phyloP scores from a whole-genome alignment of 192 early-diverging fungal genomes.

The Lunasporangiospora selenospora region DNA sequence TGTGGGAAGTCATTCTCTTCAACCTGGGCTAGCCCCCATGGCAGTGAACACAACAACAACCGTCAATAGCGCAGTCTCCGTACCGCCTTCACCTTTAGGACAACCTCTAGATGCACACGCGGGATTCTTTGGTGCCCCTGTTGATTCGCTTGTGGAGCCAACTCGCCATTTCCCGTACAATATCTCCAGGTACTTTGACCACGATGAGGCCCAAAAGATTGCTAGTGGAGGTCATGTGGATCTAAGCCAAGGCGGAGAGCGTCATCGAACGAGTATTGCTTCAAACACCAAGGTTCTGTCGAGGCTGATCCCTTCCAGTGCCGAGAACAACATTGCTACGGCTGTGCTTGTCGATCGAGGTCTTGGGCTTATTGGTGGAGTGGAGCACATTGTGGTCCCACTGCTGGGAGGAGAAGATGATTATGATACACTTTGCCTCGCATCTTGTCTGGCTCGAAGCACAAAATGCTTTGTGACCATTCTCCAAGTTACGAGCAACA shows the following conservation, averaged over 20 bases:
- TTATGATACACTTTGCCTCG: slow-evolving; percentile 64
- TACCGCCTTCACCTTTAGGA: neutral
- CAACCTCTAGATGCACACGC: neutral
- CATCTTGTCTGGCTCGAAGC: slow-evolving; percentile 58
- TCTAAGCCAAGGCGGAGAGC: slow-evolving; percentile 54
- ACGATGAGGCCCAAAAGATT: slow-evolving; percentile 45
- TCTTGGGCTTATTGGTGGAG: slow-evolving; percentile 39
- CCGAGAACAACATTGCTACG: slow-evolving; percentile 14
- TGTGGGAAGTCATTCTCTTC: slow-evolving; percentile 3
- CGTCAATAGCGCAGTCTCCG: neutral
- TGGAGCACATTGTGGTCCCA: slow-evolving; percentile 69
- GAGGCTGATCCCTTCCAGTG: slow-evolving; percentile 37
- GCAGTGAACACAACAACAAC: slow-evolving; percentile 10
- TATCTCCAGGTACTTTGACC: slow-evolving; percentile 35
- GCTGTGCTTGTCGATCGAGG: slow-evolving; percentile 51
- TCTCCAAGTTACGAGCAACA: slow-evolving; percentile 49
- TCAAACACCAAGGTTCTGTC: slow-evolving; percentile 46
- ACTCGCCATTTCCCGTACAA: slow-evolving; percentile 27
- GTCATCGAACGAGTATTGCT: slow-evolving; percentile 78
- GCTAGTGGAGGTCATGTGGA: slow-evolving; percentile 37
- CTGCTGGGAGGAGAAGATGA: slow-evolving; percentile 81
- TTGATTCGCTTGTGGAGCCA: neutral
- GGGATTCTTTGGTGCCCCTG: neutral
- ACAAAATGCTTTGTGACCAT: slow-evolving; percentile 59
- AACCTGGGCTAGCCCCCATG: slow-evolving; percentile 17